Base-by-base conservation (phyloP, 148 eudicot genomes). In the Fagopyrum homotropicum region DNA sequence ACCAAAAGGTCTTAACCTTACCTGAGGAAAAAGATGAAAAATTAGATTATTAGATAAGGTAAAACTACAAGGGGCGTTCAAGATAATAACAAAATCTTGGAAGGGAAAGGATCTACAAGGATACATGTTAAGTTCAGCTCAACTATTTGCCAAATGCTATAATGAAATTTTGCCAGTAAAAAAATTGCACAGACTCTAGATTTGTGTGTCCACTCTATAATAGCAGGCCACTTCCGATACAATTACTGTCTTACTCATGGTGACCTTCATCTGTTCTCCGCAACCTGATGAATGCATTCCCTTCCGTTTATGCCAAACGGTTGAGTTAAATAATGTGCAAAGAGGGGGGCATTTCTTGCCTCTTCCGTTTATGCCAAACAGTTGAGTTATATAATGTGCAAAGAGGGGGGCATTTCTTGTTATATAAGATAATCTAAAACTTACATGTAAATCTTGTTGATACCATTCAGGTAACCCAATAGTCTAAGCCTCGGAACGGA, bases 1-100 rank as follows among this genome's bases (percentile, higher is more conserved):
- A 35, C 51, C 40, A 15, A 56, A 69, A 73, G 40, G 75, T 50
- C 73, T 71, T 71, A 19, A 61, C 17, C 35, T 70, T 76, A 77
- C 57, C 91, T 89, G 87, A 11, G 2, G 46, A 16, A 70, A 15
- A 12, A 66, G 48, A 73, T 45, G 56, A 45, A 72, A 52, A 51
- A 72, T 22, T 9, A 72, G n/a, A 72, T 2, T 49, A 72, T 22
- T 9, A 72, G n/a, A 72, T 2, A 66, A 14, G 19, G 11, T 35
- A 66, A 29, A 9, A 29, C 30, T 8, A 40, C 19, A 66, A 66
- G 45, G 71, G 47, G 71, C n/a, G 43, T 35, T 66, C 71, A 40
- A 66, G 71, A 35, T 40, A 35, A 66, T 14, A 66, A 15, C 46
- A 35, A 4, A 35, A 66, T 35, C 45, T 66, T 66, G 47, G 71